Conservation (phyloP, 176 grass and related monocot genomes). For the Carex scoparia region DNA sequence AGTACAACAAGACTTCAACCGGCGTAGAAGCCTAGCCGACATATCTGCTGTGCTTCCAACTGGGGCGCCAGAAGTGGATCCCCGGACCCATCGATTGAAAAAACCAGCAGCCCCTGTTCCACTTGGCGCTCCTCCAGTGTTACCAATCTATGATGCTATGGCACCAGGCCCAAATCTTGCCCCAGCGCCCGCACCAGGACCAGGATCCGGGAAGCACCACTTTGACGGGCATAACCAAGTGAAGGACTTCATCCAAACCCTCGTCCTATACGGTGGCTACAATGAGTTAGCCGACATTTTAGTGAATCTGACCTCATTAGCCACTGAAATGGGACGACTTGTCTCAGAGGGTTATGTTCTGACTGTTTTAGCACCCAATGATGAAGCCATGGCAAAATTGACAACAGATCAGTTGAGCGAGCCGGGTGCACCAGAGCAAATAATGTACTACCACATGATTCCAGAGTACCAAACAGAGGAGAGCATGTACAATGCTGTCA, state of each 20-base stretch:
- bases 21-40: constrained; percentile 67
- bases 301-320: constrained; percentile 84
- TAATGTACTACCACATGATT: constrained; percentile 95
- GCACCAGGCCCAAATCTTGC: constrained; percentile 56
- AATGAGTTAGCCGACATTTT: constrained; percentile 91
- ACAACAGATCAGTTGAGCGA: constrained; percentile 90
- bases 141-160: constrained; percentile 68
- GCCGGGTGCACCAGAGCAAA: constrained; percentile 82
- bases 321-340: constrained; percentile 85
- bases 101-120: constrained; percentile 55
- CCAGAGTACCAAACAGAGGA: constrained; percentile 98
- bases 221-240: constrained; percentile 84
- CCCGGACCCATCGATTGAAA: constrained; percentile 80
- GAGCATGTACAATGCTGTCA: constrained; percentile 99
- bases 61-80: constrained; percentile 74
- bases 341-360: constrained; percentile 90
- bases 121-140: constrained; percentile 48
- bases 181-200: constrained; percentile 36
- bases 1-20: constrained; percentile 92
- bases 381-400: constrained; percentile 72
- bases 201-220: constrained; percentile 49
- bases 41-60: constrained; percentile 81
- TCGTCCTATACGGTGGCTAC: constrained; percentile 84
- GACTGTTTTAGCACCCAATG: constrained; percentile 80
- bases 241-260: constrained; percentile 92